Conservation (phyloP, 495 filamentous ascomycete genomes). For the Astrothelium macrocarpum region DNA sequence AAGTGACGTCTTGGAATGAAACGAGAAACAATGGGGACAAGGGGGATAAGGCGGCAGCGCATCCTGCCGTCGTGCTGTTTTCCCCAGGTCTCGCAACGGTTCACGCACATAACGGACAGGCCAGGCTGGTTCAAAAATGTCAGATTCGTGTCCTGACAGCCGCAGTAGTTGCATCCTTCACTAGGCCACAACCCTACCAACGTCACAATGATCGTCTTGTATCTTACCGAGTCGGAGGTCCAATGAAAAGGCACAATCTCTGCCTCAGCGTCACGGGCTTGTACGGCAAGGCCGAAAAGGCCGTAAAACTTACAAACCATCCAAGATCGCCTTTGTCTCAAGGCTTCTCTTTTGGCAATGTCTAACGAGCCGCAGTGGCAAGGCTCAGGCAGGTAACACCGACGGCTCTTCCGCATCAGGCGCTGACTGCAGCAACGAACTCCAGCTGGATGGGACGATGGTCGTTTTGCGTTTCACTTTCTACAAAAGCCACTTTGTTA, state of each 20-base stretch:
- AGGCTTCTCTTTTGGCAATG: neutral
- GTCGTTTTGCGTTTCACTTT: neutral
- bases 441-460: neutral
- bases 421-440: neutral
- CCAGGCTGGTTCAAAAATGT: neutral
- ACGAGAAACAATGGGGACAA: no score
- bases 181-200: neutral
- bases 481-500: neutral
- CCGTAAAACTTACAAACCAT: neutral
- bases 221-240: neutral
- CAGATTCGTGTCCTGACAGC: neutral
- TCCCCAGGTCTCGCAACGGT: no score
- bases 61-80: no score
- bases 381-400: neutral
- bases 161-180: neutral
- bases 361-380: neutral
- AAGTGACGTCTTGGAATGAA: no score
- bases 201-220: neutral
- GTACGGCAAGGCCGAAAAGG: neutral
- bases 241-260: neutral
- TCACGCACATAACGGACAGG: no score
- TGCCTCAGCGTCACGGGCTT: neutral
- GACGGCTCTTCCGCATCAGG: neutral
- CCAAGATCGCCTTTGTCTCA: neutral
- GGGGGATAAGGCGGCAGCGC: no score